Evolutionary conservation across 2,329 filamentous ascomycete genomes (phyloP), one percentile per base, ranked within the genome.

Genomic region (Arthrobotrys pseudoclavata): DNA sequence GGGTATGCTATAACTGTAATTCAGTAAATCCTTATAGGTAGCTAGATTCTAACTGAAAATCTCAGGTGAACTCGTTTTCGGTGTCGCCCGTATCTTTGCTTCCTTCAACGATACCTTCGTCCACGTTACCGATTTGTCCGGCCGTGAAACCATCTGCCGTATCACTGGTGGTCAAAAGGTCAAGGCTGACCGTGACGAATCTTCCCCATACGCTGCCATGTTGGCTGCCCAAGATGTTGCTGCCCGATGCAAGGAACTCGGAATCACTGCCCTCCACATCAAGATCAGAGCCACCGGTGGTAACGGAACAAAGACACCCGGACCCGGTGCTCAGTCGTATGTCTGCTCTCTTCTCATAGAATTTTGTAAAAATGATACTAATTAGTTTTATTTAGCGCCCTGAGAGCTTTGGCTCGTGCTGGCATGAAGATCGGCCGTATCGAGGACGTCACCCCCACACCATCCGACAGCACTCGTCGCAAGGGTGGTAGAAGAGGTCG

Each of bases 401-500:
- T 99, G 87, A 96, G 96, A 86, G 96, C 96, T 84, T 92, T 99
- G 83, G 96, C 96, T 86, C 96, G 96, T 90, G 94, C 96, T 83
- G 96, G 96, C 86, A 99, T 99, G 96, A 96, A 95, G 90, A 99
- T 99, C 84, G 96, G 96, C 86, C 92, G 96, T 85, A 99, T 99
- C 84, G 96, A 99, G 92, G 96, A 99, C 86, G 96, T 99, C 81
- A 99, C 96, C 84, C 96, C 96, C 84, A 99, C 96, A 80, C 96
- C 96, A 84, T 99, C 96, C 87, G 96, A 99, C 88, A 97, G 93
- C 86, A 99, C 96, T 85, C 93, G 96, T 88, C 94, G 95, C 89
- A 99, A 99, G 94, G 96, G 96, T 89, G 96, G 96, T 97, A 94
- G 96, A 88, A 95, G 96, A 92, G 96, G 96, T 98, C 96, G 96